Evolutionary conservation across 495 filamentous ascomycete genomes (phyloP).

Genomic region (Neurospora sp.): DNA sequence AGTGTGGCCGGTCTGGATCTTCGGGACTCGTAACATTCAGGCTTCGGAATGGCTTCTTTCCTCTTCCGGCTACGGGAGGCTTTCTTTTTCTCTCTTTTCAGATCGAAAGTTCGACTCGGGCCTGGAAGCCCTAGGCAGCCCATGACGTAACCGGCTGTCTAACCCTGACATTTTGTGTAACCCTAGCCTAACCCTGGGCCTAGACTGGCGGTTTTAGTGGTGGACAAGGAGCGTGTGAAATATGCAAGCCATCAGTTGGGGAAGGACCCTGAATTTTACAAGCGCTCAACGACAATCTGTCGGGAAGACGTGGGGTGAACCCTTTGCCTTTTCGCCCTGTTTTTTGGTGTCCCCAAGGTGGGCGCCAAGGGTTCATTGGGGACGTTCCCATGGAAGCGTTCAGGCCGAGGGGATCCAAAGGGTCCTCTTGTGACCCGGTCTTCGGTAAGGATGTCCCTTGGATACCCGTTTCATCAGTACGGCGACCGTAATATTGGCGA

Average conservation of each 20-base stretch:
- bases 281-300: neutral
- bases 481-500: neutral
- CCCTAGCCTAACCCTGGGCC: slow-evolving; percentile 1
- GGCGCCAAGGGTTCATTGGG: neutral
- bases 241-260: slow-evolving; percentile 23
- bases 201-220: slow-evolving; percentile 5
- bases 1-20: neutral
- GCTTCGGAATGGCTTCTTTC: neutral
- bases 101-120: neutral
- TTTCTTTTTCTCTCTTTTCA: neutral
- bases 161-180: neutral
- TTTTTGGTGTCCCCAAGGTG: neutral
- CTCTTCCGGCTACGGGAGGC: neutral
- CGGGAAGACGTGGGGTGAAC: neutral
- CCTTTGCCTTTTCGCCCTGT: neutral
- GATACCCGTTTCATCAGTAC: neutral
- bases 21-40: neutral
- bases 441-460: neutral
- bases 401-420: neutral
- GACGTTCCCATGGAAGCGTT: neutral
- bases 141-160: neutral
- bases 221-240: slow-evolving; percentile 3
- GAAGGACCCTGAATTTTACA: slow-evolving; percentile 23
- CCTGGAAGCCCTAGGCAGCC: neutral
- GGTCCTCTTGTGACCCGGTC: neutral